Percentiles rank a stretch among this genome's conserved stretches.
Conservation (phyloP, 176 grass and related monocot species). For the Canna indica region DNA sequence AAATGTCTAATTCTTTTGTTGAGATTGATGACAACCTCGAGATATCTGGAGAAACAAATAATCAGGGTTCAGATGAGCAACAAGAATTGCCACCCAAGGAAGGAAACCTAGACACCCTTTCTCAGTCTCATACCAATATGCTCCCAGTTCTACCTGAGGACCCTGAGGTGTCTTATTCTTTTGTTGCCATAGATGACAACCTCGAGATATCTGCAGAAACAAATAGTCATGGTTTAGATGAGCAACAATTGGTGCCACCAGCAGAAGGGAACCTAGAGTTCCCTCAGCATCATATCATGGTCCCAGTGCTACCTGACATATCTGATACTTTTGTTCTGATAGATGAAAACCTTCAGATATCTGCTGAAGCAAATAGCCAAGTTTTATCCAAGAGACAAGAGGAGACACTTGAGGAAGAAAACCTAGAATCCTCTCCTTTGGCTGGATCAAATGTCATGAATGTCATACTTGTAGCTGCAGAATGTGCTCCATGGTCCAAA, state of each 20-base stretch:
- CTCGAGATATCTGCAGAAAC: slow-evolving; percentile 13
- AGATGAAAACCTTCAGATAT: slow-evolving; percentile 22
- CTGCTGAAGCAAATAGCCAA: slow-evolving; percentile 16
- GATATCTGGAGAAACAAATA: slow-evolving; percentile 13
- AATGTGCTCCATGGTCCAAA: slow-evolving; percentile 99
- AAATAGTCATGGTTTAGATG: slow-evolving; percentile 20
- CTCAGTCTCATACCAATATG: no score
- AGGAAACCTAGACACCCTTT: slow-evolving; percentile 26
- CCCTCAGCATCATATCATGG: no score
- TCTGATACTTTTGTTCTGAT: slow-evolving; percentile 33
- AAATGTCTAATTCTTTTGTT: slow-evolving; percentile 27
- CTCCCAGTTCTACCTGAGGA: no score
- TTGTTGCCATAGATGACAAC: slow-evolving; percentile 25
- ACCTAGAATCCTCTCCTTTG: slow-evolving; percentile 28
- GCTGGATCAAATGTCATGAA: slow-evolving; percentile 51
- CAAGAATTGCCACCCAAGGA: slow-evolving; percentile 26
- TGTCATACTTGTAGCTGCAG: slow-evolving; percentile 74
- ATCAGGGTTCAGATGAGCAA: slow-evolving; percentile 19
- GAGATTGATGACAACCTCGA: slow-evolving; percentile 28
- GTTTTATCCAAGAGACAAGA: slow-evolving; percentile 18
- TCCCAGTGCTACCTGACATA: no score
- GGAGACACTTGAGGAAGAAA: slow-evolving; percentile 30
- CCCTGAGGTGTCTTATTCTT: slow-evolving; percentile 26
- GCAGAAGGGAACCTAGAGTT: slow-evolving; percentile 31
- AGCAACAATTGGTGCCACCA: slow-evolving; percentile 17